phyloP scores from a whole-genome alignment of 192 early-diverging fungal species.

The Mortierella claussenii region DNA sequence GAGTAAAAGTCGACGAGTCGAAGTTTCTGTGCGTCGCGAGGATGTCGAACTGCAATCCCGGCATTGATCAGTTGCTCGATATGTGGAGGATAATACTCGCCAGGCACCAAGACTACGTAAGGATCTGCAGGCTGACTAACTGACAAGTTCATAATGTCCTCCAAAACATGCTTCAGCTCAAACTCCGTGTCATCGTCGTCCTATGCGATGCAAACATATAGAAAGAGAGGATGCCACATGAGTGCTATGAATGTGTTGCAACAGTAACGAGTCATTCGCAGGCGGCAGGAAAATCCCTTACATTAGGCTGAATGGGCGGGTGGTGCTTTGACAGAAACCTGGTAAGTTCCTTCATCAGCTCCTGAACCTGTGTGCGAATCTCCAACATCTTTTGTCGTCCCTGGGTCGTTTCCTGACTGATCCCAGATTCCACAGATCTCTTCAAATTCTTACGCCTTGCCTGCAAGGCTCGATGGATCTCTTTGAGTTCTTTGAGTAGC shows the following conservation, averaged over 20 bases:
- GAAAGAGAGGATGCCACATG: not conserved
- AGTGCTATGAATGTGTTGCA: too few relatives aligned
- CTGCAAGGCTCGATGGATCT: constrained; percentile 42
- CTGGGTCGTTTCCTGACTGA: constrained; percentile 25
- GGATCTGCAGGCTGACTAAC: constrained; percentile 53
- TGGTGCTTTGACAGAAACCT: constrained; percentile 24
- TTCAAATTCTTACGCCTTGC: constrained; percentile 27
- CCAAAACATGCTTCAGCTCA: constrained; percentile 34
- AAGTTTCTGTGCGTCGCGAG: constrained; percentile 54
- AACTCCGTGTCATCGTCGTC: constrained; percentile 5
- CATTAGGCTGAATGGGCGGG: constrained; percentile 33
- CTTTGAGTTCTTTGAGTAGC: constrained; percentile 28
- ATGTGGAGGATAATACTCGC: constrained; percentile 64
- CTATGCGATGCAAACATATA: constrained; percentile 1
- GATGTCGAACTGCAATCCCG: constrained; percentile 60
- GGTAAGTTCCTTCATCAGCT: constrained; percentile 32
- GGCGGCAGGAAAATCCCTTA: too few relatives aligned
- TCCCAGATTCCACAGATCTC: constrained; percentile 6
- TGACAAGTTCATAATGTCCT: constrained; percentile 65
- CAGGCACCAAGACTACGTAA: constrained; percentile 53
- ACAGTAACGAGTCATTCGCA: too few relatives aligned
- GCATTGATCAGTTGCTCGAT: constrained; percentile 63
- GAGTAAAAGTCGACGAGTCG: constrained; percentile 58
- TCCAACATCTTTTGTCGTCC: constrained; percentile 25
- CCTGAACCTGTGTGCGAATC: constrained; percentile 9